Base-by-base conservation (phyloP, 1,139 yeast species). In the Candida tunisiensis region DNA sequence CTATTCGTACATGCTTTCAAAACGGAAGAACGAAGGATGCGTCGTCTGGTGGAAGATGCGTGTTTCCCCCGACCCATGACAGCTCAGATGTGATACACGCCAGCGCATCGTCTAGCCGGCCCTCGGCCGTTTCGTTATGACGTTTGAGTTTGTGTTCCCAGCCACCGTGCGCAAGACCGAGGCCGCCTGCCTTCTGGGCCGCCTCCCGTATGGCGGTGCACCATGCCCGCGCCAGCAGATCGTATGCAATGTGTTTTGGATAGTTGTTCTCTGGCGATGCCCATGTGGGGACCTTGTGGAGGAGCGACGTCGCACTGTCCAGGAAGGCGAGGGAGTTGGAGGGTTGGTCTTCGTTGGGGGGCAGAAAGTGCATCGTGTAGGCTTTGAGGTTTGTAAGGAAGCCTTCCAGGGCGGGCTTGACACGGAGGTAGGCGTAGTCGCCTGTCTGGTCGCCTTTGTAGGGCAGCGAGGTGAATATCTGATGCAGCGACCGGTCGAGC, bases 381-480 rank as follows among this genome's bases (percentile, higher is more conserved):
- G 83, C 96, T 23, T 79, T 69, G 30, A 85, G 55, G 25, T 91
- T 74, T 40, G 68, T 64, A 36, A 82, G 63, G 42, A 85, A 80
- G 41, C 80, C 93, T 37, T 71, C 66, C 33, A 83, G 63, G 32
- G 60, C 54, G 2, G 82, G 72, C 42, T 80, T 74, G 30, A 85
- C 77, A 33, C 96, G 62, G 32, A 80, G 60, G 51, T 74, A 88
- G n/a, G 93, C 74, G 47, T 88, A 88, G 49, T 85, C 96, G 28
- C 78, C 70, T 27, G 65, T 60, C 13, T 62, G 57, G 39, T 75
- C 82, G 35, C 80, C 80, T 39, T 74, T 73, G 49, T 77, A 79
- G 1, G 93, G 93, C 36, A 80, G 51, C 33, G 65, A 62, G 13
- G 50, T 47, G 19, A 55, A 44, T 16, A 79, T 65, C 3, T 42